phyloP scores from a whole-genome alignment of 768 basidiomycete genomes.

The Harrya chromipes region DNA sequence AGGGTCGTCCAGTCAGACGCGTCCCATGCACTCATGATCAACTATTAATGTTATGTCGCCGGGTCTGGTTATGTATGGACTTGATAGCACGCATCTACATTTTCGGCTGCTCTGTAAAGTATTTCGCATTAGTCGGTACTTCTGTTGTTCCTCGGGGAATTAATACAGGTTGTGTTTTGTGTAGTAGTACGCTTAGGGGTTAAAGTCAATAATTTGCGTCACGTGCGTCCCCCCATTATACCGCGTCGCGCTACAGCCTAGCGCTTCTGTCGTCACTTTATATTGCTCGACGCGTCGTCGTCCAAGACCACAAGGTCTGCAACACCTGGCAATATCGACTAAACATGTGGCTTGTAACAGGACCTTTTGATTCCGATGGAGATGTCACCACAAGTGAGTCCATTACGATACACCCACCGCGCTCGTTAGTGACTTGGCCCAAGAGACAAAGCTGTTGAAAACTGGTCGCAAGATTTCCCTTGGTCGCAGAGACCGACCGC shows the following conservation, averaged over 20 bases:
- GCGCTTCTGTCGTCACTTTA: too few relatives aligned
- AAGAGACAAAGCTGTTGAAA: slow-evolving; percentile 60
- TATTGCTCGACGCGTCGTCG: too few relatives aligned
- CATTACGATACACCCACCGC: slow-evolving; percentile 22
- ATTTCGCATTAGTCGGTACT: slow-evolving; percentile 14
- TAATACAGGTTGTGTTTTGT: too few relatives aligned
- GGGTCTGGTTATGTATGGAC: slow-evolving; percentile 1
- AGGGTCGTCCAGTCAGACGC: slow-evolving; percentile 21
- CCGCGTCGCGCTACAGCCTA: not conserved
- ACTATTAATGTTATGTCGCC: not conserved
- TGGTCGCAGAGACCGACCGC: slow-evolving; percentile 53
- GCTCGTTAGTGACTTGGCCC: not conserved
- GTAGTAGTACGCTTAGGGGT: not conserved
- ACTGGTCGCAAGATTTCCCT: slow-evolving; percentile 50
- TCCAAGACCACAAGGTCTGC: too few relatives aligned
- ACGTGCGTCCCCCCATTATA: slow-evolving; percentile 7
- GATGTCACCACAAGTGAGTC: slow-evolving; percentile 43
- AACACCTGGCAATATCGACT: too few relatives aligned
- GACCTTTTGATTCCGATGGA: slow-evolving; percentile 48
- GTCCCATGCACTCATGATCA: slow-evolving; percentile 12
- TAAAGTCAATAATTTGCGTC: not conserved
- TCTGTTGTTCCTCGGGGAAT: not conserved
- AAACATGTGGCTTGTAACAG: slow-evolving; percentile 53
- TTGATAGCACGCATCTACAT: slow-evolving; percentile 4
- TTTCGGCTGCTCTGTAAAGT: slow-evolving; percentile 18